Evolutionary conservation across 2,329 filamentous ascomycete genomes (phyloP), one percentile per base, ranked within the genome.

Genomic region (Fusarium gaditjirri): DNA sequence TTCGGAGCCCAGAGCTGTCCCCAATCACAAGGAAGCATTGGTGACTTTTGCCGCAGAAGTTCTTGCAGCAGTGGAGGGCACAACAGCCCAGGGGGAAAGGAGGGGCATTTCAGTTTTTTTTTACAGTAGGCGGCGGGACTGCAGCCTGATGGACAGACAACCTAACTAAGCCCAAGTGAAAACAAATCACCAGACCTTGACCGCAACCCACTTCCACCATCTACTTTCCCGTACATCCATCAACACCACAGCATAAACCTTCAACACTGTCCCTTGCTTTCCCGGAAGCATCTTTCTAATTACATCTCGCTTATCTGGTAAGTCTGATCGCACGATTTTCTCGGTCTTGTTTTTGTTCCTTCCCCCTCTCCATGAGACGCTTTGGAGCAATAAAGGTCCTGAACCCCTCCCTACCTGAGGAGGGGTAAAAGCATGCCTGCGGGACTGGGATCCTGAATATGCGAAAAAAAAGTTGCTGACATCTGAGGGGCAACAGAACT

Each of bases 161-260:
- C 49, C 35, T n/a, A 70, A 33, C 46, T 49, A 49, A 33, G 66
- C 54, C 54, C 29, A 56, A 49, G 65, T 60, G 64, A 68, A 73
- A 75, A 75, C 73, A 75, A 76, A 76, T 76, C 74, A 76, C 68
- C 74, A 76, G 74, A 76, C 74, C 68, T 71, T 71, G 61, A 67
- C 62, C 70, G 66, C 69, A 72, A 73, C 61, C 71, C 70, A 73
- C 71, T 68, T 71, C 67, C 55, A 61, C 56, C 71, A 71, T 68
- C 62, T 59, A 58, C 54, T 57, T 57, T 35, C 53, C 53, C 39
- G 27, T 56, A 57, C 65, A 67, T 47, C 47, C 67, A 71, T 56
- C 57, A 71, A 57, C 65, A 66, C 61, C 66, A 68, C 68, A 63
- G 31, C 61, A 58, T 66, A 55, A 58, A 56, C 55, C 56, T 60